Conservation (phyloP, 768 basidiomycete genomes). For the Melanogaster broomeanus region DNA sequence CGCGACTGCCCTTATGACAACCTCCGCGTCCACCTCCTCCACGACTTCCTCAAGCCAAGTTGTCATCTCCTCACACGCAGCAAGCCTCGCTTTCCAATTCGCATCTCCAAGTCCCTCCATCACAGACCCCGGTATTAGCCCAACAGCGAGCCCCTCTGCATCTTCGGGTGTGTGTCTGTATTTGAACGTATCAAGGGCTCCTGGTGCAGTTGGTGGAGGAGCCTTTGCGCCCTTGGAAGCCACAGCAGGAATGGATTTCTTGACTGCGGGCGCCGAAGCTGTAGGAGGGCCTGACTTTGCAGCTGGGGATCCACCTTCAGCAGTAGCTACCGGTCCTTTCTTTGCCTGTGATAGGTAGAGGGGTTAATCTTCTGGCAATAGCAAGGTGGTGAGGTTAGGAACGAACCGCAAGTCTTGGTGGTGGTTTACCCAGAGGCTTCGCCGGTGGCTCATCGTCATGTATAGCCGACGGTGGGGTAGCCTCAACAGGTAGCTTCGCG, state of each 20-base stretch:
- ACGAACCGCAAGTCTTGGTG: constrained; percentile 46
- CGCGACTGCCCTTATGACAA: constrained; percentile 80
- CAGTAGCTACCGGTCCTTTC: constrained; percentile 45
- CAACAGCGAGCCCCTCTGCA: constrained; percentile 77
- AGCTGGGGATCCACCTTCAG: constrained; percentile 28
- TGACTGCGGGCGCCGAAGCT: constrained; percentile 34
- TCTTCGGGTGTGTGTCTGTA: constrained; percentile 92
- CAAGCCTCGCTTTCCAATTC: constrained; percentile 92
- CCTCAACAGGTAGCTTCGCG: constrained; percentile 29
- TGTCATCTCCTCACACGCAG: constrained; percentile 83
- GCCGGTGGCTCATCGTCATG: constrained; percentile 34
- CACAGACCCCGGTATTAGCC: constrained; percentile 69
- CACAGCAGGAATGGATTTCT: constrained; percentile 45
- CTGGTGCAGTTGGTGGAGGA: constrained; percentile 47
- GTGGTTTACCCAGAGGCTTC: constrained; percentile 53
- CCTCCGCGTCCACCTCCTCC: constrained; percentile 77
- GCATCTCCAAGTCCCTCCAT: constrained; percentile 77
- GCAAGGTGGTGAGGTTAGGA: not conserved
- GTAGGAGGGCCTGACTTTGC: constrained; percentile 29
- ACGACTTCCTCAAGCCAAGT: constrained; percentile 76
- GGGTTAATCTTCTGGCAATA: constrained; percentile 2
- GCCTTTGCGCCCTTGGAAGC: constrained; percentile 49
- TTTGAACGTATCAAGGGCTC: constrained; percentile 80
- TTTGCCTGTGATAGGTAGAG: constrained; percentile 42
- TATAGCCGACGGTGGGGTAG: constrained; percentile 8